Evolutionary conservation across 495 filamentous ascomycete species (phyloP).

Genomic region (Penicillium maclennaniae): DNA sequence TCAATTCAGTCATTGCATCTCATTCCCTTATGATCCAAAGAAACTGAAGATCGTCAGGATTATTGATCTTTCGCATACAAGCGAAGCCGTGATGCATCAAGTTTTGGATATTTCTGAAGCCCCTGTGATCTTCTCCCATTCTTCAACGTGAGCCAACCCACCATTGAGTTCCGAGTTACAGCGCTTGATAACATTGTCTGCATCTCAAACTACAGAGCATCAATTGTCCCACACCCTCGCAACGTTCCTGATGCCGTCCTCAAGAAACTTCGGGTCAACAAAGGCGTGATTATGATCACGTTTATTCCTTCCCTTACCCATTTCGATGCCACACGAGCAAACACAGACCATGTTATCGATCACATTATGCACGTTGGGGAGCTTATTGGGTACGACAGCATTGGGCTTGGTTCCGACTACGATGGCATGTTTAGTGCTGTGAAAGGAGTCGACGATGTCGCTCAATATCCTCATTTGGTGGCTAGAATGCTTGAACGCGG

Average conservation of each 20-base stretch:
- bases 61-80: constrained; percentile 68
- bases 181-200: background rate
- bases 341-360: background rate
- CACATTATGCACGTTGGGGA: background rate
- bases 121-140: constrained; percentile 73
- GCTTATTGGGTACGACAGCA: background rate
- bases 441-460: background rate
- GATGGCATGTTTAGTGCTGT: background rate
- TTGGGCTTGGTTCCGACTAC: constrained; percentile 2
- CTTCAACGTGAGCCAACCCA: constrained; percentile 50
- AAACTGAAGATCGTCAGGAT: constrained; percentile 33
- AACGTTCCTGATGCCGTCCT: constrained; percentile 1
- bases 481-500: background rate
- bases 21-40: no score
- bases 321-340: background rate
- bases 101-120: constrained; percentile 58
- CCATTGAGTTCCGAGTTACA: no score
- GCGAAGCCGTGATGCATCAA: constrained; percentile 64
- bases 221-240: background rate
- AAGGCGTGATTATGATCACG: constrained; percentile 1
- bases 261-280: background rate
- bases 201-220: no score
- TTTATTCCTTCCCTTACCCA: background rate
- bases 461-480: background rate
- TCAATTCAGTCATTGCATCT: background rate